Evolutionary conservation across 2,329 filamentous ascomycete genomes (phyloP).

Genomic region (Exophiala aquamarina): DNA sequence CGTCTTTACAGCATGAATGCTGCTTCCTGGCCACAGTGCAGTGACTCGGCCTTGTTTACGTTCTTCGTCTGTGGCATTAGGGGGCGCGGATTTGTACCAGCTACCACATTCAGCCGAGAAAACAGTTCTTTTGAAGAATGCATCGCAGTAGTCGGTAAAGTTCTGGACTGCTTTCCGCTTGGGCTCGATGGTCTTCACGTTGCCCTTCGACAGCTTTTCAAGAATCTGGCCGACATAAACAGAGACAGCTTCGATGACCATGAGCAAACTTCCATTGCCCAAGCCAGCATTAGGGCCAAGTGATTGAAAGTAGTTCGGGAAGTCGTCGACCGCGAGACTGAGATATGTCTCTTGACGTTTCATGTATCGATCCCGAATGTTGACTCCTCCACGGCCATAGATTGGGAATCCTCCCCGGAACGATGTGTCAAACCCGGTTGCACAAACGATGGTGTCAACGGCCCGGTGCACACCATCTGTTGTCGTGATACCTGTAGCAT

Average conservation of each 20-base stretch:
- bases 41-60: conserved; percentile 39
- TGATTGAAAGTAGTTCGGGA: conserved; percentile 38
- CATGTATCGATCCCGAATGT: conserved; percentile 31
- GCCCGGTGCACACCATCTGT: conserved; percentile 33
- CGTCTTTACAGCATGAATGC: conserved; percentile 36
- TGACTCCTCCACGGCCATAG: conserved; percentile 32
- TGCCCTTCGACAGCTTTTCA: conserved; percentile 47
- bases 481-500: conserved; percentile 26
- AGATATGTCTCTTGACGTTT: conserved; percentile 37
- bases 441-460: conserved; percentile 38
- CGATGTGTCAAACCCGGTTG: conserved; percentile 41
- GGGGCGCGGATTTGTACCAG: conserved; percentile 50
- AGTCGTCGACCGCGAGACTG: conserved; percentile 32
- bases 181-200: conserved; percentile 46
- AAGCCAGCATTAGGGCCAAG: conserved; percentile 35
- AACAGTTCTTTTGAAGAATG: conserved; percentile 43
- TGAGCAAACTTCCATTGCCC: conserved; percentile 31
- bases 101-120: conserved; percentile 43
- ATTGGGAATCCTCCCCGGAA: conserved; percentile 38
- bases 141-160: conserved; percentile 48
- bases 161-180: conserved; percentile 46
- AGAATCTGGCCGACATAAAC: conserved; percentile 47
- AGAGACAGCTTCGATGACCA: conserved; percentile 25
- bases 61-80: conserved; percentile 30
- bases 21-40: conserved; percentile 45